Evolutionary conservation across 805 yeast species (phyloP).

Genomic region (Zygotorulaspora florentina): DNA sequence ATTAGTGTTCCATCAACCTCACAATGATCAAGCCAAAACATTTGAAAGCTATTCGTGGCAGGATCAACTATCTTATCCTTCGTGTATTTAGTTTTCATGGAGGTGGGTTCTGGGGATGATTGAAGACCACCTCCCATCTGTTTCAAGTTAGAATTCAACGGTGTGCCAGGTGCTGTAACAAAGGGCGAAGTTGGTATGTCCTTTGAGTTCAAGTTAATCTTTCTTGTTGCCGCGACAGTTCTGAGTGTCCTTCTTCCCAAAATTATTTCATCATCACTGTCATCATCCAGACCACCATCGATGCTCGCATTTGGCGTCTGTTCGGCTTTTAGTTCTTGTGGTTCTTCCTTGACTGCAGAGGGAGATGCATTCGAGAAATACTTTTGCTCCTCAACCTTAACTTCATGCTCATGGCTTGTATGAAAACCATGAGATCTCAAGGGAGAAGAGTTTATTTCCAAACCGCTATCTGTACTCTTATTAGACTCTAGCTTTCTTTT

Average conservation of each 20-base stretch:
- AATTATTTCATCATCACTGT: slow-evolving; percentile 32
- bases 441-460: slow-evolving; percentile 28
- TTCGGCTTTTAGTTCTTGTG: slow-evolving; percentile 7
- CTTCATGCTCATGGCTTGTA: slow-evolving; percentile 6
- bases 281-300: slow-evolving; percentile 37
- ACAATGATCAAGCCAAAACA: slow-evolving; percentile 88
- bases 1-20: slow-evolving; percentile 68
- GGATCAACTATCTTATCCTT: slow-evolving; percentile 36
- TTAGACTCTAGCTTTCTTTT: slow-evolving; percentile 16
- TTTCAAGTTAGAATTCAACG: slow-evolving; percentile 8
- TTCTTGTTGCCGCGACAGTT: slow-evolving; percentile 26
- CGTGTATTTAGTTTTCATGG: slow-evolving; percentile 18
- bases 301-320: slow-evolving; percentile 3
- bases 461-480: slow-evolving; percentile 6
- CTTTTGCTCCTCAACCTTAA: slow-evolving; percentile 9
- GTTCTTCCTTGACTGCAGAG: slow-evolving; percentile 2
- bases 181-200: slow-evolving; percentile 28
- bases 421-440: slow-evolving; percentile 17
- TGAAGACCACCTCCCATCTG: neutral
- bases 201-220: slow-evolving; percentile 25
- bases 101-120: slow-evolving; percentile 9
- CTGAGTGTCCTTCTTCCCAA: slow-evolving; percentile 31
- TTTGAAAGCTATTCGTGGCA: slow-evolving; percentile 49
- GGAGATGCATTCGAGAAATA: slow-evolving; percentile 19
- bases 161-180: slow-evolving; percentile 35